Conservation (phyloP, 2,329 filamentous ascomycete species). For the Tolypocladium amazonense region DNA sequence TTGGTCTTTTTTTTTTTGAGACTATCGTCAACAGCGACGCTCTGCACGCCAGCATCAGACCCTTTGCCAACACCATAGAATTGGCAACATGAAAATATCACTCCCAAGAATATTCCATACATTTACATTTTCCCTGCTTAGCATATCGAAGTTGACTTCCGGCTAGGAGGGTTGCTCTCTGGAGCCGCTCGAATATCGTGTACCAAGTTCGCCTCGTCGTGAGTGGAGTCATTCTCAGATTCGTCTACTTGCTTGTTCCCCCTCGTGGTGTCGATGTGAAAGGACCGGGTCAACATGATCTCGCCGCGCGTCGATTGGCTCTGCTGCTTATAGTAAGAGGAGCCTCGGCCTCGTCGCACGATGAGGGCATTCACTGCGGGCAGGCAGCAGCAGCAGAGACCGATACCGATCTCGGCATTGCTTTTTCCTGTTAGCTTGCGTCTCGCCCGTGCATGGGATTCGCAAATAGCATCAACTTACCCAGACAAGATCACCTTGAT, state of each 20-base stretch:
- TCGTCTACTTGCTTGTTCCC: not conserved
- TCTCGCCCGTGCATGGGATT: not conserved
- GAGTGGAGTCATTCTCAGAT: not conserved
- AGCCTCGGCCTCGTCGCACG: slow-evolving; percentile 5
- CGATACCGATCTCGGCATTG: slow-evolving; percentile 20
- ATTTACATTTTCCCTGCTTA: not conserved
- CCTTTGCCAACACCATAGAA: not conserved
- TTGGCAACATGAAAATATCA: no score
- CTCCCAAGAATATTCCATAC: not conserved
- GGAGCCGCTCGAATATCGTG: not conserved
- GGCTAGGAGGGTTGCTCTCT: not conserved
- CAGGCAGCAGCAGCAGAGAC: slow-evolving; percentile 19
- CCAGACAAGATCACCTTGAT: not conserved
- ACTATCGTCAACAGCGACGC: no score
- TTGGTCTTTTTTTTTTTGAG: no score
- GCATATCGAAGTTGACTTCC: not conserved
- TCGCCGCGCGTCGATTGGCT: slow-evolving; percentile 10
- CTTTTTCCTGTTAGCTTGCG: slow-evolving; percentile 1
- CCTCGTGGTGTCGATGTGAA: not conserved
- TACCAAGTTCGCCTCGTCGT: not conserved
- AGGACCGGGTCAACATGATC: slow-evolving; percentile 16
- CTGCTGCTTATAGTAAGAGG: slow-evolving; percentile 12
- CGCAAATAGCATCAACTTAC: not conserved
- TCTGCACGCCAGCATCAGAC: not conserved
- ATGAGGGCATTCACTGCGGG: slow-evolving; percentile 15